Percentiles rank a stretch among this genome's conserved stretches.
These are phyloP conservation scores for Naganishia vishniacii DNA, from an alignment of 768 basidiomycete genomes.

Conservation along the genomic window DNA sequence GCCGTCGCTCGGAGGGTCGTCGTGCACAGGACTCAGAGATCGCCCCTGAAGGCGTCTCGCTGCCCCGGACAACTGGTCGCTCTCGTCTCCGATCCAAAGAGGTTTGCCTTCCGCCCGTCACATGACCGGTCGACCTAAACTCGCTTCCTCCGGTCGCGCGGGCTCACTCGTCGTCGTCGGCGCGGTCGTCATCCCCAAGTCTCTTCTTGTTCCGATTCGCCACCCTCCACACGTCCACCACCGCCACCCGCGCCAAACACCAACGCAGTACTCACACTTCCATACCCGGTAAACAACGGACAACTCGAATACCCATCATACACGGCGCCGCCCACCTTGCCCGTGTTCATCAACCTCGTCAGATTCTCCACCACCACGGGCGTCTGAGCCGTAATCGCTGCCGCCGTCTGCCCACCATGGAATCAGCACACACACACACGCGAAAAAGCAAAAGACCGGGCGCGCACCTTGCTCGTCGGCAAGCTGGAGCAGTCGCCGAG, in stretches of 20 bases:
- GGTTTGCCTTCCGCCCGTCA: no score
- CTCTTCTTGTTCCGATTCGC: no score
- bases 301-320: slow-evolving; percentile 66
- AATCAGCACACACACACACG: not conserved
- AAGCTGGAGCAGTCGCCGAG: slow-evolving; percentile 87
- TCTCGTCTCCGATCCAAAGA: no score
- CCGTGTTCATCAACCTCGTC: slow-evolving; percentile 66
- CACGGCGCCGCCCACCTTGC: slow-evolving; percentile 60
- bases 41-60: no score
- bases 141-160: no score
- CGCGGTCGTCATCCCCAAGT: no score
- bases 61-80: no score
- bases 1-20: no score
- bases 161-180: no score
- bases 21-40: no score
- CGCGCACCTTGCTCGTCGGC: slow-evolving; percentile 71
- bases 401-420: slow-evolving; percentile 59
- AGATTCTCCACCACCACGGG: slow-evolving; percentile 88
- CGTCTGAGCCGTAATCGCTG: slow-evolving; percentile 83
- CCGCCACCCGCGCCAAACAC: not conserved
- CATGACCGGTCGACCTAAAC: no score
- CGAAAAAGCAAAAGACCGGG: not conserved
- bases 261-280: slow-evolving; percentile 9
- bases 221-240: slow-evolving; percentile 65
- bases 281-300: slow-evolving; percentile 35